Base-by-base conservation (phyloP, 1,139 yeast genomes). In the Kodamaea alishanica region DNA sequence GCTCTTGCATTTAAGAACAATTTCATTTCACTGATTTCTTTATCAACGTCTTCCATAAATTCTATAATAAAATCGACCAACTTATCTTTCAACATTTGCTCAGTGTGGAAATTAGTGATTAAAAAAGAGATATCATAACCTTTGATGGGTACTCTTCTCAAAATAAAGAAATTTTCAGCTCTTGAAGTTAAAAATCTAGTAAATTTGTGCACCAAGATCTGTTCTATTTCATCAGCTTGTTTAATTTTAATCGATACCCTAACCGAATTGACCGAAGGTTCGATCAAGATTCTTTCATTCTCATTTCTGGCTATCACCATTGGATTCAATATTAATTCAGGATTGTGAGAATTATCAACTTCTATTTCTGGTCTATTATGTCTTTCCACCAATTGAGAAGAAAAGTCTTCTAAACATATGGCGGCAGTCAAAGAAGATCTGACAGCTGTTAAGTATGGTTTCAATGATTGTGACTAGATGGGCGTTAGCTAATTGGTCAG, bases 41-140 rank as follows among this genome's bases (percentile, higher is more conserved):
- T 92, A 64, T 92, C 99, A 23, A 92, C 98, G 55, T 90, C 98
- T 63, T 92, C 98, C 98, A 92, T 90, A 61, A 94, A 92, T 67
- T 92, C 97, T 54, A 92, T 88, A 53, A 92, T 89, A 60, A 92
- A 92, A 62, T 92, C 98, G 35, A 92, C 96, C 56, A 92, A 76
- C 63, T 94, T 94, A 56, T 85, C 92, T 67, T 94, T 92, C 63
- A 90, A 77, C 96, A 92, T 89, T 52, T 84, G 84, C 62, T 92
- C 97, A 8, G 97, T 89, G 64, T 92, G 98, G 66, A 82, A 82
- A 64, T 92, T 92, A 29, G 98, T 92, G 52, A 92, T 80, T 58
- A 92, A 73, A 59, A 92, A 94, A 20, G 97, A 87, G 48, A 92
- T 89, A 59, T 90, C 97, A 60, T 88, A 92, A 30, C 96, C 97